Base-by-base conservation (phyloP, 768 basidiomycete genomes). In the Rhizopogon vulgaris region DNA sequence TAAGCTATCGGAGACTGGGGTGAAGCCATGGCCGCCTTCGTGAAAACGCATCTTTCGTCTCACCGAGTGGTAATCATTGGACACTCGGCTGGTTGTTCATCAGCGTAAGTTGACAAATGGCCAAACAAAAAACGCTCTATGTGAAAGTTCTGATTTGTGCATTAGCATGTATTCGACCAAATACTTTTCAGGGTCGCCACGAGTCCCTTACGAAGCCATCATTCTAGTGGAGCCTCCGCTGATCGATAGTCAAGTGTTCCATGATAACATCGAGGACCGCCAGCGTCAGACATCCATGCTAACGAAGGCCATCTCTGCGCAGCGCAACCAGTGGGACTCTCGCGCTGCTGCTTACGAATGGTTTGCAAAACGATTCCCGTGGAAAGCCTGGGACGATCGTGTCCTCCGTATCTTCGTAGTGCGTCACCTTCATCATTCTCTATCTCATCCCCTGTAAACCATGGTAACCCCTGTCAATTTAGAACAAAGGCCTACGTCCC, bases 1-100 rank as follows among this genome's bases (percentile, higher is more conserved):
- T 11, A 43, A 43, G 41, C 41, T 43, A 43, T 43, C 41, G 41
- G 41, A 43, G 41, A 43, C 6, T 43, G 41, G 41, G 41, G 41
- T 4, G 41, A 43, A 25, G 41, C 41, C 17, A 43, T 43, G 12
- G 41, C 41, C 3, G 41, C 2, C 1, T 43, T 43, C 17, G 41
- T 43, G 22, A 43, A 43, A 27, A 43, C 17, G 14, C 28, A 28
- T 22, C 17, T 43, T 22, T 14, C 41, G 28, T 43, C 41, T 27
- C 41, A 11, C 41, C 41, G 41, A 4, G 12, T 43, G 18, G 22
- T 43, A 43, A 27, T 25, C 41, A 43, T 43, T 17, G 41, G 41
- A 18, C 41, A 43, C 17, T 43, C 41, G 22, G 41, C 41, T 43
- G 41, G 41, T 27, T 43, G 41, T 25, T 43, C 41, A 27, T 10